Evolutionary conservation across 345 rosid genomes (phyloP), one percentile per base, ranked within the genome.

Genomic region (Nephelium lappaceum): DNA sequence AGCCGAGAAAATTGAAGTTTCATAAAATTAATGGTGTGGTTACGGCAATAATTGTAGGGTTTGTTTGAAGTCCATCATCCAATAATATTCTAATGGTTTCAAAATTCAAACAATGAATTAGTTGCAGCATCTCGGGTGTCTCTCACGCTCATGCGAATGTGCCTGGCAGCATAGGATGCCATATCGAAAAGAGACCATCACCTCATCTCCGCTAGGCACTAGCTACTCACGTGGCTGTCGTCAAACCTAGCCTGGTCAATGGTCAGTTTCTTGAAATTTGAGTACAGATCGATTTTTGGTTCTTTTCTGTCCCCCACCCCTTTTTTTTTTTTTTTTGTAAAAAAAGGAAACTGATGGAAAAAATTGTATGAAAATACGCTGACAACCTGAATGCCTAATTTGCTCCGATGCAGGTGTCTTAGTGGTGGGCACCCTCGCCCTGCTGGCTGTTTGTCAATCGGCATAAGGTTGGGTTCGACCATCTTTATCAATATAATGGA

Each of bases 101-200:
- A 36, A 61, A 73, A 38, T 60, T 73, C 42, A 51, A 65, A 75
- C 60, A 75, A 3, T 7, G 11, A 12, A 57, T 72, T 73, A 65
- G 69, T 41, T 49, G 3, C 15, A n/a, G n/a, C n/a, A 5, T 49
- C 14, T 49, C 4, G 16, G 58, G 58, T 53, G 7, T 16, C 62
- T 69, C 81, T 74, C 78, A 16, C 27, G 12, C 53, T 62, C 84
- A 84, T 16, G 15, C 5, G 7, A n/a, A 53, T 53, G 58, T 16
- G 58, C 80, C 51, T 78, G 2, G 31, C 31, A 27, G 83, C 83
- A 71, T 78, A 60, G 82, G 84, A 78, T 81, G 68, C 80, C 74
- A 74, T 51, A 68, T 69, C 11, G 18, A 60, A n/a, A 60, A n/a
- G 24, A 49, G 76, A 64, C 64, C 55, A 14, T 6, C 55, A 49